Percentiles rank a stretch among this genome's conserved stretches.
These are phyloP conservation scores for Ochetophila trinervis DNA, from an alignment of 306 rosid species.

Conservation along the genomic window DNA sequence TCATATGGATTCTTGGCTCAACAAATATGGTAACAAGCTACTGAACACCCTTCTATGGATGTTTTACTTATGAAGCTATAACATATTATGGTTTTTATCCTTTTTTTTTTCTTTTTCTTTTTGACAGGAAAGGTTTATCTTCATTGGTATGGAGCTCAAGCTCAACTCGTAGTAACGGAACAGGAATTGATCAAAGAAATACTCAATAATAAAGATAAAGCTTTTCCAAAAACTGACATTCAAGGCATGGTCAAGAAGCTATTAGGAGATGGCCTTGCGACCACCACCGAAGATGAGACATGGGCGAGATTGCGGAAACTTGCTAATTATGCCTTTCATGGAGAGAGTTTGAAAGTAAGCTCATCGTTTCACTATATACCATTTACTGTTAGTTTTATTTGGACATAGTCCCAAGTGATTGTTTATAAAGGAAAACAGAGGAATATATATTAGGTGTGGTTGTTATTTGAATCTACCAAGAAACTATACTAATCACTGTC, in stretches of 20 bases:
- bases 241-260: not conserved
- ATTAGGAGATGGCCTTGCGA: conserved; percentile 31
- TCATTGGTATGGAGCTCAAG: conserved; percentile 26
- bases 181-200: conserved; percentile 31
- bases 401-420: too few species aligned
- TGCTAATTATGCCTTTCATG: conserved; percentile 28
- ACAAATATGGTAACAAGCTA: not conserved
- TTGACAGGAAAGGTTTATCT: conserved; percentile 27
- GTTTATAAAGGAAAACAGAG: too few species aligned
- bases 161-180: conserved; percentile 27
- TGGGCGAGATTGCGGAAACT: conserved; percentile 28
- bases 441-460: too few species aligned
- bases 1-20: conserved; percentile 21
- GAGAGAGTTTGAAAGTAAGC: conserved; percentile 30
- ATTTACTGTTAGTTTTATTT: too few species aligned
- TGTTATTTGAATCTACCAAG: too few species aligned
- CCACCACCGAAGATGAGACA: conserved; percentile 19
- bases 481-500: too few species aligned
- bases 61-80: not conserved
- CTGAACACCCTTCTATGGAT: too few species aligned
- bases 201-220: conserved; percentile 20
- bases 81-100: not conserved
- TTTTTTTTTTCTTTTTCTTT: too few species aligned
- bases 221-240: not conserved
- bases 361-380: not conserved